Evolutionary conservation across 179 eudicot species (phyloP).

Genomic region (Dionaea muscipula): DNA sequence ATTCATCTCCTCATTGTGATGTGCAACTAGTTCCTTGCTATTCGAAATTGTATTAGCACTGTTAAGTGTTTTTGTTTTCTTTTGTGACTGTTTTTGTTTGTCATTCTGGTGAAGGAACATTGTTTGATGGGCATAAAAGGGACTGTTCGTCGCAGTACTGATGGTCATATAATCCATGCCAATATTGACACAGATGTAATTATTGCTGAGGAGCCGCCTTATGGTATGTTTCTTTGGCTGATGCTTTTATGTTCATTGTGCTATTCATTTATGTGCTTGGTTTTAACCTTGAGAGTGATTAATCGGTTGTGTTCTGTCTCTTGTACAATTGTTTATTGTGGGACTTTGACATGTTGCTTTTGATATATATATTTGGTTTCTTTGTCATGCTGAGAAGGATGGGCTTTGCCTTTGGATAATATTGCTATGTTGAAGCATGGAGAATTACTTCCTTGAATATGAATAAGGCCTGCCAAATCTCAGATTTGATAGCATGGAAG

Average conservation of each 20-base stretch:
- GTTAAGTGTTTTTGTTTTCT: background rate
- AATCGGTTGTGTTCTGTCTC: no score
- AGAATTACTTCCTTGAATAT: no score
- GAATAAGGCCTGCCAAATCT: no score
- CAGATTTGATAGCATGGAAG: no score
- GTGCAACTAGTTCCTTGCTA: background rate
- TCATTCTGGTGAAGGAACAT: slow-evolving; percentile 57
- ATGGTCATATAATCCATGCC: slow-evolving; percentile 98
- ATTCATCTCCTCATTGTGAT: background rate
- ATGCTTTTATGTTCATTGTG: background rate
- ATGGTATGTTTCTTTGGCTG: slow-evolving; percentile 36
- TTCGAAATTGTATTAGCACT: background rate
- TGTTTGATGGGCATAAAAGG: slow-evolving; percentile 98
- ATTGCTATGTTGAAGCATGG: no score
- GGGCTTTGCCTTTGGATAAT: no score
- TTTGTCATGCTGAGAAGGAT: no score
- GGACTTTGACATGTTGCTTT: no score
- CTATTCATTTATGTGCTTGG: background rate
- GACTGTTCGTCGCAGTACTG: slow-evolving; percentile 92
- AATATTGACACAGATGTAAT: slow-evolving; percentile 95
- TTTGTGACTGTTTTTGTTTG: background rate
- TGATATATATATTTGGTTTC: no score
- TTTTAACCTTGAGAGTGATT: no score
- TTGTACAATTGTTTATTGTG: no score
- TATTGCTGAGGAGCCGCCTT: slow-evolving; percentile 95